These are phyloP conservation scores for Avena insularis DNA, from an alignment of 176 grass and related monocot species.

Conservation along the genomic window DNA sequence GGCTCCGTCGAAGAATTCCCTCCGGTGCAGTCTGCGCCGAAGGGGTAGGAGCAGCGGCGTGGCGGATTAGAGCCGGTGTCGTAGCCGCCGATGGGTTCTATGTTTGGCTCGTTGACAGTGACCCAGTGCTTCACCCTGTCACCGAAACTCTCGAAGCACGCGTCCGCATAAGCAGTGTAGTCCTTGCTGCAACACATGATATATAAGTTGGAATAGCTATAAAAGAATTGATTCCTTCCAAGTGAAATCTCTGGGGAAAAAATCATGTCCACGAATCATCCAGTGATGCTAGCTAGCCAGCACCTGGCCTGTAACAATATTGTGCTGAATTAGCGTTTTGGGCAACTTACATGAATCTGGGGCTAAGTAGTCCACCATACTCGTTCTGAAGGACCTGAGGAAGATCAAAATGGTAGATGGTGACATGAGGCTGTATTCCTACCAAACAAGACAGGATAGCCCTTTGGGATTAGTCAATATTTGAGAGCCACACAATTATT, in stretches of 20 bases:
- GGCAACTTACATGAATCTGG: conserved; percentile 58
- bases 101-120: conserved; percentile 74
- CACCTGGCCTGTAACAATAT: not conserved
- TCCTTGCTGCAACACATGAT: conserved; percentile 58
- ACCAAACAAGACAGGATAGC: not conserved
- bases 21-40: conserved; percentile 50
- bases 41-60: conserved; percentile 65
- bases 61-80: conserved; percentile 48
- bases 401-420: conserved; percentile 82
- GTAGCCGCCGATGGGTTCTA: conserved; percentile 60
- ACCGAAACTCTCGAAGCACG: conserved; percentile 72
- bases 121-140: conserved; percentile 83
- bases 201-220: too few species aligned
- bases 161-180: conserved; percentile 60
- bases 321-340: not conserved
- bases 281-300: not conserved
- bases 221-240: not conserved
- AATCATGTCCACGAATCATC: not conserved
- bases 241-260: not conserved
- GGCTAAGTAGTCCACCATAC: conserved; percentile 59
- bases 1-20: conserved; percentile 78
- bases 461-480: not conserved
- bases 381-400: conserved; percentile 67
- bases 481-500: not conserved
- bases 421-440: conserved; percentile 78